Base-by-base conservation (phyloP, 2,329 filamentous ascomycete genomes). In the Aspergillus sclerotialis region DNA sequence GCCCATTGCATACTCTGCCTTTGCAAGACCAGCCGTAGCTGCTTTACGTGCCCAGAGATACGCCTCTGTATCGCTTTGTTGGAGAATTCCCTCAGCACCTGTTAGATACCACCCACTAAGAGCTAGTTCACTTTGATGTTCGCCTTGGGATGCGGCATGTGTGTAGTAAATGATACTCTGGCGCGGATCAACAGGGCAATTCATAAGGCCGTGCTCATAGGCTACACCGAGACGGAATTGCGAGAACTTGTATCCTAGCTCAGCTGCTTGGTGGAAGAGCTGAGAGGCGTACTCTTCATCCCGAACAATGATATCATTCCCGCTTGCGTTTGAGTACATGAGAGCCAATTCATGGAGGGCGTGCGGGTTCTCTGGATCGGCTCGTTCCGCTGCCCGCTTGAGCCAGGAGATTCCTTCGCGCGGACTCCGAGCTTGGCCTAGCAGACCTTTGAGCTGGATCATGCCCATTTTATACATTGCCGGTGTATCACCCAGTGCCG, bases 381-480 rank as follows among this genome's bases (percentile, higher is more conserved):
- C 89, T 14, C 80, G 75, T 48, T 96, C 89, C 1, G 89, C 89
- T 2, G 92, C 92, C 28, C 89, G 79, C 67, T 94, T 94, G 34
- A 98, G 73, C 89, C 92, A 96, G 14, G 78, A 80, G 15, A 95
- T 76, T 12, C 88, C 89, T 64, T 96, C 92, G 28, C 83, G 76
- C 3, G 86, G 76, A 53, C 93, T 94, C 53, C 72, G 78, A 15
- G 73, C 75, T 56, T 96, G 89, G 4, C 89, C 89, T n/a, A 98
- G 74, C 17, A 96, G 71, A 8, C 90, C 92, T 61, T 96, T 96
- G 35, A 96, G 75, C 42, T 86, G 69, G 46, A 98, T 94, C 82
- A 95, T 94, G 38, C 92, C 92, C 63, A 96, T 80, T 64, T 98
- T 98, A 69, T 95, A 98, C 87, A 96, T 94, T 18, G 89, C 92